Base-by-base conservation (phyloP, 768 basidiomycete genomes). In the Pleurotus tuoliensis region DNA sequence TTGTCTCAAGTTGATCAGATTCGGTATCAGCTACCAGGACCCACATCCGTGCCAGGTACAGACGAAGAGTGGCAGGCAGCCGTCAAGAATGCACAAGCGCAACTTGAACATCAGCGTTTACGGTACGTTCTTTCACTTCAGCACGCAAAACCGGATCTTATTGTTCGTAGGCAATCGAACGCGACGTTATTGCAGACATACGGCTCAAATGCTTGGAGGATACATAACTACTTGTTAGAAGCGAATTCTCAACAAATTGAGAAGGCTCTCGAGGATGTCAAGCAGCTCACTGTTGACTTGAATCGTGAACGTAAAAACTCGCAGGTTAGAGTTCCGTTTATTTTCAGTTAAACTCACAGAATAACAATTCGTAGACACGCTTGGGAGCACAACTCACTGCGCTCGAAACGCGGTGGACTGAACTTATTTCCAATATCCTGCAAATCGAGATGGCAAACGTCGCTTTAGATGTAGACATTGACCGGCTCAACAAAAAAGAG, bases 391-490 rank as follows among this genome's bases (percentile, higher is more conserved):
- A 94, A 63, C 74, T 98, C 57, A 89, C 84, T 25, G 75, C 83
- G 7, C 73, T 97, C 58, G 94, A 98, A 71, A 88, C 83, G 38
- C 81, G 87, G 59, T 98, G 95, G 95, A 95, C 92, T 18, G 92
- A 94, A 71, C 77, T 98, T 47, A 87, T 98, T 56, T 94, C 92
- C 54, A 88, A 73, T 64, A 89, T 95, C 45, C 73, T 98, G 57
- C 95, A 98, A 72, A 89, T 97, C 61, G 95, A 97, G 77, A 86
- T 98, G 84, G 96, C 94, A 15, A 95, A 94, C 67, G 80, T 87
- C 41, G 92, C 93, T 24, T 70, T 97, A 69, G 93, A 94, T 62
- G 85, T 77, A 4, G 93, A 97, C 65, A 78, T 97, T 47, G 82
- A 79, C 46, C 72, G 78, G 39, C 70, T 92, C 52, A 77, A 79